Percentiles rank a stretch among this genome's conserved stretches.
Evolutionary conservation across 1,139 yeast genomes (phyloP).

Genomic region (Debaryomyces nepalensis): DNA sequence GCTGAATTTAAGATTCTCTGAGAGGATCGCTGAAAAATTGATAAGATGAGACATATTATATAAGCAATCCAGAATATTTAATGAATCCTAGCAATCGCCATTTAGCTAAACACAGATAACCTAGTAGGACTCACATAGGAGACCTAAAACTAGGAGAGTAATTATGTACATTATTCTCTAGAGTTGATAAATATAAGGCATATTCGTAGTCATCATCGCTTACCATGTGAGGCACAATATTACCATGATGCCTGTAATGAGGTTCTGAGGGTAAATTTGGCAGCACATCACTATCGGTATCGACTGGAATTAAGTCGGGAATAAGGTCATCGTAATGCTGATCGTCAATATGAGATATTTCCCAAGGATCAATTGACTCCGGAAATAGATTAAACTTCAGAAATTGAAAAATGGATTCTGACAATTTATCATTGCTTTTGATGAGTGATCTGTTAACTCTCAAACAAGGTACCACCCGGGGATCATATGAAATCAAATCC

Average conservation of each 20-base stretch:
- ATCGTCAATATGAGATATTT: slow-evolving; percentile 47
- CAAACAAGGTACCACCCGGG: slow-evolving; percentile 44
- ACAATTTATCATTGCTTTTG: slow-evolving; percentile 31
- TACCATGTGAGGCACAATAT: slow-evolving; percentile 1
- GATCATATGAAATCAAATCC: slow-evolving; percentile 48
- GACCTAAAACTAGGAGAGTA: background rate
- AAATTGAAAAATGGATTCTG: slow-evolving; percentile 33
- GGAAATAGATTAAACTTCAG: slow-evolving; percentile 38
- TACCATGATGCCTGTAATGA: slow-evolving; percentile 2
- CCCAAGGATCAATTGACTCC: slow-evolving; percentile 38
- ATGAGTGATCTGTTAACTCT: slow-evolving; percentile 41
- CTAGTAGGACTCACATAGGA: background rate
- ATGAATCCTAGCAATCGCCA: background rate
- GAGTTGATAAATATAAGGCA: slow-evolving; percentile 17
- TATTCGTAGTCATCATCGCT: slow-evolving; percentile 13
- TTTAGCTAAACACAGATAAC: background rate
- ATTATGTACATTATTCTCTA: slow-evolving; percentile 10
- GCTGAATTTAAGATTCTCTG: slow-evolving; percentile 6
- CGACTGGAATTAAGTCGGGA: slow-evolving; percentile 33
- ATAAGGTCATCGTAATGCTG: slow-evolving; percentile 36
- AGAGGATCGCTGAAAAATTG: slow-evolving; percentile 9
- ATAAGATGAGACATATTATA: slow-evolving; percentile 7
- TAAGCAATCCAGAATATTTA: background rate
- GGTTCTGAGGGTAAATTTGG: slow-evolving; percentile 5
- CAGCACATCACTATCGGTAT: slow-evolving; percentile 6